These are phyloP conservation scores for Tuber microsphaerosporum DNA, from an alignment of 495 filamentous ascomycete genomes.

Conservation along the genomic window DNA sequence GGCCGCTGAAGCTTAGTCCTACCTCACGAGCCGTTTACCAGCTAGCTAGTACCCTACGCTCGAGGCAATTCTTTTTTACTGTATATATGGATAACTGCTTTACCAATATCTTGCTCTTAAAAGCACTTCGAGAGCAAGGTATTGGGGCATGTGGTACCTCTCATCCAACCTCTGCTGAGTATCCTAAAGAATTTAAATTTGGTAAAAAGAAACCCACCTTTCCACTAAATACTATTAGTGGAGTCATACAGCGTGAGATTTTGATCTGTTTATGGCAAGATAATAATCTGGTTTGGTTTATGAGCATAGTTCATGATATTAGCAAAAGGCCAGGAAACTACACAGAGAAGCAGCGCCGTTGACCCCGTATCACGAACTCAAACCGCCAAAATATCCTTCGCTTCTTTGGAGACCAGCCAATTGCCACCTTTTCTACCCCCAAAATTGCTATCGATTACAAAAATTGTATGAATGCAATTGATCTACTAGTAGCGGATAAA, in stretches of 20 bases:
- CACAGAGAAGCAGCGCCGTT: background rate
- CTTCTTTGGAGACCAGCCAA: background rate
- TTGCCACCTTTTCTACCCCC: background rate
- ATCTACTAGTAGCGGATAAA: conserved; percentile 37
- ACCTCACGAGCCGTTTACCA: conserved; percentile 1
- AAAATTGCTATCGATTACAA: conserved; percentile 7
- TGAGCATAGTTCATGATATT: background rate
- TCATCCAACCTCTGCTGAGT: background rate
- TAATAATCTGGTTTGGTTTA: background rate
- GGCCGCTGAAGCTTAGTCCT: background rate
- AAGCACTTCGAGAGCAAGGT: background rate
- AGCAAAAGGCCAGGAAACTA: background rate
- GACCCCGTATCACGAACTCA: background rate
- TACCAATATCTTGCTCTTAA: conserved; percentile 4
- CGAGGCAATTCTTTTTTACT: background rate
- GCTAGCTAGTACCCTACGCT: conserved; percentile 1
- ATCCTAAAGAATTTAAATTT: background rate
- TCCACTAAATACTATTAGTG: background rate
- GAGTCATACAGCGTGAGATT: background rate
- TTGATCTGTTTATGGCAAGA: background rate
- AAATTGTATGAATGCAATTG: conserved; percentile 29
- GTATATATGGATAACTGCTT: background rate
- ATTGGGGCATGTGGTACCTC: conserved; percentile 10
- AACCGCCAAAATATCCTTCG: background rate
- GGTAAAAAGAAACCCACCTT: background rate